phyloP scores from a whole-genome alignment of 1,284 basidiomycete genomes.

The Tremellales sp. region DNA sequence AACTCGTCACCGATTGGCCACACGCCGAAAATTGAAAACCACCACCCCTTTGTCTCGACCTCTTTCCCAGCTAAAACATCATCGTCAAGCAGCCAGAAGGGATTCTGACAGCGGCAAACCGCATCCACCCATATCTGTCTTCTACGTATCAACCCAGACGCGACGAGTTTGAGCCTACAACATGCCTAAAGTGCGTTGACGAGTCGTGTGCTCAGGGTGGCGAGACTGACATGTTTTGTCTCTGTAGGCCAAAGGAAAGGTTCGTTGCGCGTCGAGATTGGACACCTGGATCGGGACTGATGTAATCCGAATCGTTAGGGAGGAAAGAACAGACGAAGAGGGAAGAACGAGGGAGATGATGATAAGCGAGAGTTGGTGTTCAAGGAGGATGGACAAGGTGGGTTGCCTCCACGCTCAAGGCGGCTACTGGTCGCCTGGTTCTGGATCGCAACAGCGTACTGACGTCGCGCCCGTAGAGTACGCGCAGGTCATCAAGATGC shows the following conservation, averaged over 20 bases:
- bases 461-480: slow-evolving; percentile 62
- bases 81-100: too few relatives aligned
- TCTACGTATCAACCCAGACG: too few relatives aligned
- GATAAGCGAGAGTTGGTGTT: slow-evolving; percentile 99
- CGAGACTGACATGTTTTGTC: neutral
- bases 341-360: slow-evolving; percentile 99
- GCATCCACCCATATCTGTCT: too few relatives aligned
- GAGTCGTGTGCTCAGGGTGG: neutral
- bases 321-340: slow-evolving; percentile 98
- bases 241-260: slow-evolving; percentile 44
- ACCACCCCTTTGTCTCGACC: too few relatives aligned
- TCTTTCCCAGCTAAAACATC: too few relatives aligned
- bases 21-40: too few relatives aligned
- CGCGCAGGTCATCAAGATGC: slow-evolving; percentile 97
- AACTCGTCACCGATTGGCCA: too few relatives aligned
- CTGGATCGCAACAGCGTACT: neutral
- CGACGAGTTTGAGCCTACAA: too few relatives aligned
- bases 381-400: slow-evolving; percentile 93
- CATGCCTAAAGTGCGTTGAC: slow-evolving; percentile 2
- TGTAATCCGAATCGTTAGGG: slow-evolving; percentile 57
- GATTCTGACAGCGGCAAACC: too few relatives aligned
- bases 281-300: neutral
- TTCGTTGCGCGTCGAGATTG: slow-evolving; percentile 10
- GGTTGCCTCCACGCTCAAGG: slow-evolving; percentile 17
- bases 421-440: neutral